Evolutionary conservation across 1,284 basidiomycete genomes (phyloP), one percentile per base, ranked within the genome.

Genomic region (Marasmius tenuissimus): DNA sequence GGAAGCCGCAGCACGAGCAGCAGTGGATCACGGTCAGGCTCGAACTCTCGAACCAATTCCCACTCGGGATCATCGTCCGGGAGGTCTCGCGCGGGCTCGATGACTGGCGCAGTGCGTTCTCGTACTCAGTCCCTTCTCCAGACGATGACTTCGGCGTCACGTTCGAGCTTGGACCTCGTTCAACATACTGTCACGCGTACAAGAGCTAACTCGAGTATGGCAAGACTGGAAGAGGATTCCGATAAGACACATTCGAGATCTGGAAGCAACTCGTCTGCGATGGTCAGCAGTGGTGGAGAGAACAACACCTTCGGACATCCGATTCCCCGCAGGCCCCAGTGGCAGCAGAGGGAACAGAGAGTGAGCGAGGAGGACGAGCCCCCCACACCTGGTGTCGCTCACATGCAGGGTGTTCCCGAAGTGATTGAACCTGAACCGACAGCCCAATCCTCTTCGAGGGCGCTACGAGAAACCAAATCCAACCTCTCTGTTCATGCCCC

Each of bases 301-400:
- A 89, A 89, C 70, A 80, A 90, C 69, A 91, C 89, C 7, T 91
- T 91, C 71, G 89, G 88, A 8, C 80, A 83, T 57, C 87, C 84
- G 12, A 68, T 76, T 14, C 48, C 38, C 58, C 60, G n/a, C 50
- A 67, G 72, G 45, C 72, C 75, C 63, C 72, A 75, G 65, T 70
- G 72, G 61, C 72, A 70, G 38, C 66, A 68, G 11, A 69, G 68
- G 6, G 73, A 67, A 65, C 67, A 72, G 56, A 58, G 54, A 54
- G 55, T 58, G 18, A 63, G 63, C 59, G 66, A 65, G 38, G 63
- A 65, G 49, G 59, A 54, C 34, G 52, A 54, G 20, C 34, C 52
- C 18, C 47, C 35, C 22, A 38, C 35, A 18, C 18, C 61, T 49
- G 37, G 52, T 6, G 5, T 54, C 52, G 12, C 34, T 37, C 52